Evolutionary conservation across 2,329 filamentous ascomycete species (phyloP).

Genomic region (Verticillium albo-atrum): DNA sequence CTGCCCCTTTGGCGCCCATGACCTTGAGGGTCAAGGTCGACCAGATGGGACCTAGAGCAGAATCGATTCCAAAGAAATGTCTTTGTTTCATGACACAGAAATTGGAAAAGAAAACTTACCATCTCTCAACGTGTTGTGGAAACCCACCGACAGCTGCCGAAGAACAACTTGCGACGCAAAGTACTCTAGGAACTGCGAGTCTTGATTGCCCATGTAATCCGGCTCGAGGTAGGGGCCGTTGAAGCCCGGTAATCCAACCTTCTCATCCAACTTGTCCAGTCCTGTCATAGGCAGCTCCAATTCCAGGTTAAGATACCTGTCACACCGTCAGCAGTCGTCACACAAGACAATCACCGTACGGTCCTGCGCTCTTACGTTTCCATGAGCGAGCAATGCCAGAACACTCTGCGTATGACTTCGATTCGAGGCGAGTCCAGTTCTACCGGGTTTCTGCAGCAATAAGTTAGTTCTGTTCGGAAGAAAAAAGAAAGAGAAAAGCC

Average conservation of each 20-base stretch:
- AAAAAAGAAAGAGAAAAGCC: background rate
- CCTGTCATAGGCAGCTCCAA: constrained; percentile 53
- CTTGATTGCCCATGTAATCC: constrained; percentile 42
- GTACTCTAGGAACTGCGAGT: constrained; percentile 51
- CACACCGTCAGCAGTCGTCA: background rate
- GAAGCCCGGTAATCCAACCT: constrained; percentile 52
- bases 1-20: background rate
- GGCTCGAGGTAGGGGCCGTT: constrained; percentile 40
- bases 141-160: constrained; percentile 45
- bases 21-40: background rate
- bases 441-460: constrained; percentile 28
- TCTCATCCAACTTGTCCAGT: constrained; percentile 45
- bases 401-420: constrained; percentile 49
- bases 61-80: background rate
- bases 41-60: background rate
- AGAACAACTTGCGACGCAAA: constrained; percentile 58
- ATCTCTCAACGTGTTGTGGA: constrained; percentile 47
- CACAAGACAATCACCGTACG: background rate
- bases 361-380: constrained; percentile 43
- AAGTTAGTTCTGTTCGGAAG: background rate
- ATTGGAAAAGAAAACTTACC: constrained; percentile 33
- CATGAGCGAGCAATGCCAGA: constrained; percentile 54
- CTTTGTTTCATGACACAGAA: background rate
- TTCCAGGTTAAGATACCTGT: constrained; percentile 51
- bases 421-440: constrained; percentile 41